phyloP scores from a whole-genome alignment of 257 asterid genomes.

The Nicotiana benthamiana region DNA sequence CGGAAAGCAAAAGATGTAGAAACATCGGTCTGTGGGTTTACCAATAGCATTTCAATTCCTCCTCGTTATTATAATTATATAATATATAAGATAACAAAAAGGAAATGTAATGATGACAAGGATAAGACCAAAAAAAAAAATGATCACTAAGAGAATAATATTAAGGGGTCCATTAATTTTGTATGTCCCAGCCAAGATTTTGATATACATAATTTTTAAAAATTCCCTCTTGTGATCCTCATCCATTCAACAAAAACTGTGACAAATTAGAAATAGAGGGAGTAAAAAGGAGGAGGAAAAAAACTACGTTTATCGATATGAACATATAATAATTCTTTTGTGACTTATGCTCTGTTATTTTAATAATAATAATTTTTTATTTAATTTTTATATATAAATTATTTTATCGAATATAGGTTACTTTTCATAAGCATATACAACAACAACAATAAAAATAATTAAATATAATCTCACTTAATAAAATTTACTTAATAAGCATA shows the following conservation, averaged over 20 bases:
- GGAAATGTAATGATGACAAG: neutral
- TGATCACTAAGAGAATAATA: neutral
- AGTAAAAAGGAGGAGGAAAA: no score
- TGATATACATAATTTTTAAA: neutral
- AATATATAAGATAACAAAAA: neutral
- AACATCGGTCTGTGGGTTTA: neutral
- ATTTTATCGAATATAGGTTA: no score
- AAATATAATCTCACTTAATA: no score
- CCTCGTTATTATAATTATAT: neutral
- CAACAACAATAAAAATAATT: no score
- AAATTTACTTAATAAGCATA: no score
- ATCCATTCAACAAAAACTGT: neutral
- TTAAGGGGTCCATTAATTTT: neutral
- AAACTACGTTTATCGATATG: neutral
- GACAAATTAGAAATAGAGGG: neutral
- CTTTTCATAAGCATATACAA: no score
- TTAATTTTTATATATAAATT: no score
- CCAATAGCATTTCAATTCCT: neutral
- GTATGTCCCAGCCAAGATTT: neutral
- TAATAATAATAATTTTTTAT: no score
- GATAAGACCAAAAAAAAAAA: neutral
- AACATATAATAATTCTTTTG: neutral
- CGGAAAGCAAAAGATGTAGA: neutral
- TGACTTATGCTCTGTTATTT: neutral
- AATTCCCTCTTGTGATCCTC: neutral